Conservation (phyloP, 164 flowering plant genomes). For the Vitis rupestris region DNA sequence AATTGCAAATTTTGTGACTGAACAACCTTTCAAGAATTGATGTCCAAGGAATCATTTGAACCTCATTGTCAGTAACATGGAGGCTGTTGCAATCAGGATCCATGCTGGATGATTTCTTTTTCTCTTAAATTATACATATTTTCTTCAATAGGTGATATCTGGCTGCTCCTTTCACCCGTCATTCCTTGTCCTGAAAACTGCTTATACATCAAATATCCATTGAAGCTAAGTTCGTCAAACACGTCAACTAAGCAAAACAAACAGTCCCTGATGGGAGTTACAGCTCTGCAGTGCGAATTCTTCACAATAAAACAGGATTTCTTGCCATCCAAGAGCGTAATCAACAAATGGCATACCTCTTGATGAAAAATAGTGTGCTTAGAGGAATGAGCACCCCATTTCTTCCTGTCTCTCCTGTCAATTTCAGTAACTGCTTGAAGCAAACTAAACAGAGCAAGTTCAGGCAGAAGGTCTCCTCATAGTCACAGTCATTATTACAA, state of each 20-base stretch:
- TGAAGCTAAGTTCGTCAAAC: background rate
- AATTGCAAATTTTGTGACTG: too few species aligned
- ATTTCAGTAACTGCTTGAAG: background rate
- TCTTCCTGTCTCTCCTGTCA: slow-evolving; percentile 4
- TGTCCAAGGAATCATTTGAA: too few species aligned
- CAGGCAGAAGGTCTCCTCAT: slow-evolving; percentile 29
- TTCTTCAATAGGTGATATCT: slow-evolving; percentile 9
- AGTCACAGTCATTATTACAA: slow-evolving; percentile 23
- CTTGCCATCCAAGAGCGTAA: background rate
- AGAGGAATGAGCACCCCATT: slow-evolving; percentile 6
- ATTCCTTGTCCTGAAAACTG: background rate
- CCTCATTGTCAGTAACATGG: too few species aligned
- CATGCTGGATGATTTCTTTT: background rate
- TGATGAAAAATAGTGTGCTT: slow-evolving; percentile 15
- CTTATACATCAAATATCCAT: background rate
- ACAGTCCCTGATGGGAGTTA: background rate
- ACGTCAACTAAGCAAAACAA: background rate
- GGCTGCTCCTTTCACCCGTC: slow-evolving; percentile 5
- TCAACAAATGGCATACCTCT: background rate
- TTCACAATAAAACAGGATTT: background rate
- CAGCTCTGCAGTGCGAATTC: background rate
- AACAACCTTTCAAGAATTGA: too few species aligned
- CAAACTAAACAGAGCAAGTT: slow-evolving; percentile 25
- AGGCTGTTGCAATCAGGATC: background rate
- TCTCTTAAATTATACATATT: slow-evolving; percentile 16